A percentile compares a stretch with the other conserved stretches of the same genome.
Evolutionary conservation across 75 land plant genomes (phyloP).

Genomic region (Pseudotsuga menziesii): DNA sequence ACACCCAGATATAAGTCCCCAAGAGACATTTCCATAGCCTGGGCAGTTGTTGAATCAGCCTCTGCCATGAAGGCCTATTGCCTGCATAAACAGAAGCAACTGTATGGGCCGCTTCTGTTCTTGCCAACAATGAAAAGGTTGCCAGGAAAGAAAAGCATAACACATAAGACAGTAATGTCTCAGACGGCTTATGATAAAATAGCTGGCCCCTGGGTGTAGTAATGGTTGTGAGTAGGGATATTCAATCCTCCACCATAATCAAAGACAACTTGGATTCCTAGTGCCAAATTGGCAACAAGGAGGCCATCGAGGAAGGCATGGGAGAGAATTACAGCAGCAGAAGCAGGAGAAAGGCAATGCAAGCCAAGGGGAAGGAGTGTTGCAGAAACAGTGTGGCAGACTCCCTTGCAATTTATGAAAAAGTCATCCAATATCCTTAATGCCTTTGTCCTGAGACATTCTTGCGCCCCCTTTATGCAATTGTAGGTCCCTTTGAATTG

Average conservation of each 20-base stretch:
- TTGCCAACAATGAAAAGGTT: constrained; percentile 9
- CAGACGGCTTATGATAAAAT: constrained; percentile 11
- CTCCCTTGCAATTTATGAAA: constrained; percentile 4
- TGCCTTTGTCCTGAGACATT: constrained; percentile 1
- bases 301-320: neutral
- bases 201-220: neutral
- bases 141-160: constrained; percentile 17
- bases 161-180: constrained; percentile 14
- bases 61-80: constrained; percentile 3
- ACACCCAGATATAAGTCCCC: constrained; percentile 19
- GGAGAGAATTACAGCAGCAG: constrained; percentile 6
- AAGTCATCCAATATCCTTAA: neutral
- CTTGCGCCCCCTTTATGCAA: neutral
- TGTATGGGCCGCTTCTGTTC: constrained; percentile 15
- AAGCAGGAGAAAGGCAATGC: neutral
- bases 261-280: neutral
- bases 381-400: neutral
- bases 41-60: constrained; percentile 2
- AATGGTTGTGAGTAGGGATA: too few species aligned
- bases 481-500: neutral
- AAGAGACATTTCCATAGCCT: constrained; percentile 13
- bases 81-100: constrained; percentile 21
- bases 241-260: too few species aligned
- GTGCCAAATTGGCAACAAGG: constrained; percentile 6
- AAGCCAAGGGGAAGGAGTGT: neutral